These are phyloP conservation scores for Apophysomyces ossiformis DNA, from an alignment of 371 early-diverging fungal species.

Conservation along the genomic window DNA sequence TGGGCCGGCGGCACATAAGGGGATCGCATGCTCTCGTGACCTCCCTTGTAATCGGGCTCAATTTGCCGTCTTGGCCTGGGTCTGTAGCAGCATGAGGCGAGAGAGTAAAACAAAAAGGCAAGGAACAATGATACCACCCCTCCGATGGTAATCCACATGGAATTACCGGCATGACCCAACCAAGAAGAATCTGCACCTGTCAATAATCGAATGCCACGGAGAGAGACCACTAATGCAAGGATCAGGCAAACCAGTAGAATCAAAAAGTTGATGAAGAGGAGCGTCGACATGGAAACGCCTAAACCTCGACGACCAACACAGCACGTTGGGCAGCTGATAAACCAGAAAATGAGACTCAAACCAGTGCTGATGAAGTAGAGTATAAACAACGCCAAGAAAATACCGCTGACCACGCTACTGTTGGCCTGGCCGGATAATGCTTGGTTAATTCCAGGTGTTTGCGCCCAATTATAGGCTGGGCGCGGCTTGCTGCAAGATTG, in stretches of 20 bases:
- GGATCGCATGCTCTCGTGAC: neutral
- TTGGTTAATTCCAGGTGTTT: slow-evolving; percentile 34
- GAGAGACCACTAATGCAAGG: slow-evolving; percentile 28
- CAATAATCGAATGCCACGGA: slow-evolving; percentile 26
- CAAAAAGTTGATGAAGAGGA: slow-evolving; percentile 39
- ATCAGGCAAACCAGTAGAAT: slow-evolving; percentile 34
- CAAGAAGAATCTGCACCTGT: slow-evolving; percentile 22
- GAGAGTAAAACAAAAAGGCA: slow-evolving; percentile 1
- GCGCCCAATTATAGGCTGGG: slow-evolving; percentile 49
- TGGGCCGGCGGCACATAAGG: slow-evolving; percentile 3
- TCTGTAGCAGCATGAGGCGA: neutral
- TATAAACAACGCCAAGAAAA: slow-evolving; percentile 46
- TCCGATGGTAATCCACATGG: slow-evolving; percentile 42
- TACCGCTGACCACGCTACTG: slow-evolving; percentile 9
- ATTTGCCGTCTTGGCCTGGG: neutral
- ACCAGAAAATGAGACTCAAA: slow-evolving; percentile 42
- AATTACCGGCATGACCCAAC: slow-evolving; percentile 36
- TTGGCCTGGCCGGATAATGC: slow-evolving; percentile 18
- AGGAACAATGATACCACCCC: slow-evolving; percentile 16
- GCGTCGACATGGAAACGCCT: slow-evolving; percentile 28
- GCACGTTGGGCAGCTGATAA: slow-evolving; percentile 33
- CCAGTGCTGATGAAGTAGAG: slow-evolving; percentile 37
- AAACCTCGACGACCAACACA: slow-evolving; percentile 28
- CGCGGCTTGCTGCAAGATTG: slow-evolving; percentile 14
- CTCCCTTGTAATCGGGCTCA: neutral